phyloP scores from a whole-genome alignment of 169 alveolate species.

The Condylostoma magnum region DNA sequence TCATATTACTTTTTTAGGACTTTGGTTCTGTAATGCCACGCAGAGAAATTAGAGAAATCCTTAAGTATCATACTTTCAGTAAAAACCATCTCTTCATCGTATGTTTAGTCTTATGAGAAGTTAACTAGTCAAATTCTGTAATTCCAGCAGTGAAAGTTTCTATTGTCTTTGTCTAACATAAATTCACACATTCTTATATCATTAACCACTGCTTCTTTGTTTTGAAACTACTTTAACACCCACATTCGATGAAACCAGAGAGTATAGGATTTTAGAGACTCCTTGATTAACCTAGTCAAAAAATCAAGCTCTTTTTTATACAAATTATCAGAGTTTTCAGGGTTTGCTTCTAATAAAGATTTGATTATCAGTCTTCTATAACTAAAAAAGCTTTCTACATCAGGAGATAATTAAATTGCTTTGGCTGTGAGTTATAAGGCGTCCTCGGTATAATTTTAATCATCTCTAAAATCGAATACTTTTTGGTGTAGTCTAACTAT shows the following conservation, averaged over 20 bases:
- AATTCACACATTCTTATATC: constrained; percentile 62
- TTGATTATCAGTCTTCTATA: background rate
- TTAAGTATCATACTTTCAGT: constrained; percentile 47
- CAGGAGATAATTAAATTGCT: constrained; percentile 23
- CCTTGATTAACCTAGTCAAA: constrained; percentile 44
- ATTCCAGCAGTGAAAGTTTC: constrained; percentile 78
- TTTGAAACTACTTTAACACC: constrained; percentile 8
- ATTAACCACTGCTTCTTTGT: constrained; percentile 8
- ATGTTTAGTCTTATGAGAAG: background rate
- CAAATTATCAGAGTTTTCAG: background rate
- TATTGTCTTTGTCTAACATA: constrained; percentile 59
- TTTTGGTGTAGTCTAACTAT: constrained; percentile 11
- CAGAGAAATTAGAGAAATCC: constrained; percentile 63
- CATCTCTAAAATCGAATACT: background rate
- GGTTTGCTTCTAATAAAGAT: background rate
- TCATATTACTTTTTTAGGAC: constrained; percentile 37
- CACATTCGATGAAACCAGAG: constrained; percentile 73
- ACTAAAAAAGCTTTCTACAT: constrained; percentile 15
- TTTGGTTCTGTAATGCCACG: constrained; percentile 66
- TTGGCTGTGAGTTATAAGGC: constrained; percentile 7
- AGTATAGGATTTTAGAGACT: constrained; percentile 59
- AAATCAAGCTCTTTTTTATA: constrained; percentile 41
- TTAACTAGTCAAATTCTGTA: constrained; percentile 55
- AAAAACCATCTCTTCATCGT: constrained; percentile 55
- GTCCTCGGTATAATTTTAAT: background rate